Percentiles rank a stretch among this genome's conserved stretches.
Evolutionary conservation across 169 alveolate genomes (phyloP).

Genomic region (Cryptosporidium baileyi): DNA sequence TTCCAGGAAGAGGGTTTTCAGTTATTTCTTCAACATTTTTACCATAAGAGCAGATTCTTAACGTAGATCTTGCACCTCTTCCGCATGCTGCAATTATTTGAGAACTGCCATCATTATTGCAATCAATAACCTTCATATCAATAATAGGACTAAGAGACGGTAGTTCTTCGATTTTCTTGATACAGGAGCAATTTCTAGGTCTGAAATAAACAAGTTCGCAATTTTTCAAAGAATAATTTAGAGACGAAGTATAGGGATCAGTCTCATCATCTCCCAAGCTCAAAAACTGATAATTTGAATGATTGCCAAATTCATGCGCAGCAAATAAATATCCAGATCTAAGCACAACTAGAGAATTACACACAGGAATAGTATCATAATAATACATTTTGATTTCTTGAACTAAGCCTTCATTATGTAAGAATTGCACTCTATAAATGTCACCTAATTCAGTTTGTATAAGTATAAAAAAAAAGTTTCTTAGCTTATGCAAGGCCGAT

Average conservation of each 20-base stretch:
- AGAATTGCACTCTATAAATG: constrained; percentile 82
- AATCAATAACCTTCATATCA: constrained; percentile 94
- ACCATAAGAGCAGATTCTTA: constrained; percentile 95
- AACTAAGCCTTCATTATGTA: constrained; percentile 87
- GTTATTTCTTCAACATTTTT: constrained; percentile 94
- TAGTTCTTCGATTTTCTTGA: constrained; percentile 88
- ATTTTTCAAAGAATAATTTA: constrained; percentile 85
- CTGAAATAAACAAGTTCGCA: constrained; percentile 84
- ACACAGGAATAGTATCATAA: constrained; percentile 96
- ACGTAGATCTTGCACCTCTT: constrained; percentile 92
- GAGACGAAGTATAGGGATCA: constrained; percentile 88
- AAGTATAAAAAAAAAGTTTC: constrained; percentile 91
- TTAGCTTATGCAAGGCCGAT: constrained; percentile 90
- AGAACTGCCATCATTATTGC: constrained; percentile 74
- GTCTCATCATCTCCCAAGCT: constrained; percentile 81
- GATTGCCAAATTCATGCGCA: constrained; percentile 97
- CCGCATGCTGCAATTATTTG: constrained; percentile 92
- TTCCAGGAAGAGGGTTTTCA: constrained; percentile 93
- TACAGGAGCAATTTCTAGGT: constrained; percentile 88
- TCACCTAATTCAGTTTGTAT: constrained; percentile 96
- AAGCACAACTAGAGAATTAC: constrained; percentile 90
- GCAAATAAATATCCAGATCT: constrained; percentile 94
- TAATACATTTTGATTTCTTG: constrained; percentile 88
- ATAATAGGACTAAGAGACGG: constrained; percentile 92
- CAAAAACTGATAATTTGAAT: constrained; percentile 84